Conservation (phyloP, 2,329 filamentous ascomycete genomes). For the Talaromyces funiculosus region DNA sequence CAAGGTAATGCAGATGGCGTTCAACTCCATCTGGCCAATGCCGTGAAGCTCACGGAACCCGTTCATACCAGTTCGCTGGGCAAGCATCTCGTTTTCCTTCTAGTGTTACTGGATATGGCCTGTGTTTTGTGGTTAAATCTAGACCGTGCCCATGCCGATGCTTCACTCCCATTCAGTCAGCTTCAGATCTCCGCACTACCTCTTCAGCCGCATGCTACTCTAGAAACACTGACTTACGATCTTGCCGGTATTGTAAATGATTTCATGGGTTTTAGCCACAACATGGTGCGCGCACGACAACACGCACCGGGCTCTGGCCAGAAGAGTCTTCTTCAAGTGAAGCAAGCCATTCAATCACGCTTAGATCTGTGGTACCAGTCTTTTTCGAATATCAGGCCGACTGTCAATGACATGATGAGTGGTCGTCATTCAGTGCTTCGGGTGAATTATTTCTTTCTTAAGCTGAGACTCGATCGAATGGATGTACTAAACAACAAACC, state of each 20-base stretch:
- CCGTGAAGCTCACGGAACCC: neutral
- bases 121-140: neutral
- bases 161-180: neutral
- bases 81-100: neutral
- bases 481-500: neutral
- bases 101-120: neutral
- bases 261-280: neutral
- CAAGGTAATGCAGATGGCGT: slow-evolving; percentile 1
- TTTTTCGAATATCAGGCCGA: neutral
- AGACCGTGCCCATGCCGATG: neutral
- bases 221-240: neutral
- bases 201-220: neutral
- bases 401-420: neutral
- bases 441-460: neutral
- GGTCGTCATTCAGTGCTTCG: neutral
- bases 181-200: neutral
- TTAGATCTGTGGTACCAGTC: neutral
- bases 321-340: neutral
- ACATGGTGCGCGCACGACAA: neutral
- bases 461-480: neutral
- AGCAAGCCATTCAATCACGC: neutral
- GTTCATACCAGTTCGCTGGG: neutral
- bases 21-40: neutral
- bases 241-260: neutral
- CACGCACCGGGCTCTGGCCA: neutral